These are phyloP conservation scores for Basipetospora sp. DNA, from an alignment of 2,329 filamentous ascomycete species.

Conservation along the genomic window DNA sequence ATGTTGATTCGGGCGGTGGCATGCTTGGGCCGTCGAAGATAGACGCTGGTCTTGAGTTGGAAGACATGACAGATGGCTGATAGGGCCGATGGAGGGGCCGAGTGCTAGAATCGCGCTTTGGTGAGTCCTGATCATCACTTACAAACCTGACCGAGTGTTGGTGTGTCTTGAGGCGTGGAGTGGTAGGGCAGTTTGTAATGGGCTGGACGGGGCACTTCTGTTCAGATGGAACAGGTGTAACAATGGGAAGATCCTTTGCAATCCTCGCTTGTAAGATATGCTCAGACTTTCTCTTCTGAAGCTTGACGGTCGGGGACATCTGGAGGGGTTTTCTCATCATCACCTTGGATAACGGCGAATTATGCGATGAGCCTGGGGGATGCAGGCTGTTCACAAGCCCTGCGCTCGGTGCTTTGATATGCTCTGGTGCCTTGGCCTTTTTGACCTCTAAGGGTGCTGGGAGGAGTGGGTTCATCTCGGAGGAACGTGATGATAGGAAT, in stretches of 20 bases:
- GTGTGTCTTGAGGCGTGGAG: not conserved
- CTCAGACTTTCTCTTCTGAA: conserved; percentile 24
- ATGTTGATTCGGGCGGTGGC: conserved; percentile 49
- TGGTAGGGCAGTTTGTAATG: not conserved
- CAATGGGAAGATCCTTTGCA: conserved; percentile 27
- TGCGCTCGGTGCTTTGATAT: conserved; percentile 1
- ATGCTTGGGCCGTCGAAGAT: conserved; percentile 45
- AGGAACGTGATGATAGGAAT: conserved; percentile 2
- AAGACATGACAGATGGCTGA: conserved; percentile 37
- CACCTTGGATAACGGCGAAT: not conserved
- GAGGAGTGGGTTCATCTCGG: conserved; percentile 1
- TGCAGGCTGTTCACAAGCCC: not conserved
- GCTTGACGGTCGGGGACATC: conserved; percentile 29
- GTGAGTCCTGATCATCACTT: conserved; percentile 4
- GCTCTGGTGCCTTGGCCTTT: conserved; percentile 3
- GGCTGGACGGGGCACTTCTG: conserved; percentile 3
- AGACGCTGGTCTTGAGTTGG: conserved; percentile 30
- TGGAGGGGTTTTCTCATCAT: not conserved
- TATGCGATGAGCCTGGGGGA: no score
- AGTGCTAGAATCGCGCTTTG: conserved; percentile 21
- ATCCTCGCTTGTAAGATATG: conserved; percentile 19
- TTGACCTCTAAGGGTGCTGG: not conserved
- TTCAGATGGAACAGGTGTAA: conserved; percentile 35
- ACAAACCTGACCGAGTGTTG: not conserved
- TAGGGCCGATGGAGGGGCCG: conserved; percentile 32